phyloP scores from a whole-genome alignment of 2,329 filamentous ascomycete species.

The Aureobasidium subglaciale region DNA sequence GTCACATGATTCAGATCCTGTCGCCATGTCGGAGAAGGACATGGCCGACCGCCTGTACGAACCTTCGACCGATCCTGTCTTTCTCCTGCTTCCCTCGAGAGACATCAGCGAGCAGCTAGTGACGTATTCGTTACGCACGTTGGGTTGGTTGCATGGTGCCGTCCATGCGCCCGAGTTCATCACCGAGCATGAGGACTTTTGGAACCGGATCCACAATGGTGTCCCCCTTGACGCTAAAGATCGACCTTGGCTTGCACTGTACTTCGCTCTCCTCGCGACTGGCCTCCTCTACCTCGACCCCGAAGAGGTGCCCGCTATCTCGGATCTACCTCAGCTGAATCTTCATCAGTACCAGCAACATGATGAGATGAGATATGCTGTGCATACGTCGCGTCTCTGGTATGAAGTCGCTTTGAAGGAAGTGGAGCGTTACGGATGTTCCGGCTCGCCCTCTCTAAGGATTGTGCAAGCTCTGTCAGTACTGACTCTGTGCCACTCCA shows the following conservation, averaged over 20 bases:
- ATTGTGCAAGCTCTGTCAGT: constrained; percentile 12
- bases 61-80: constrained; percentile 12
- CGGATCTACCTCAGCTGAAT: constrained; percentile 10
- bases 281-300: constrained; percentile 12
- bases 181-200: constrained; percentile 10
- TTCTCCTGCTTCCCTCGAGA: constrained; percentile 13
- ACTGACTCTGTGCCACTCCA: constrained; percentile 11
- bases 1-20: not conserved
- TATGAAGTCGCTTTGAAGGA: constrained; percentile 13
- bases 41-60: constrained; percentile 12
- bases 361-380: constrained; percentile 5
- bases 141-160: constrained; percentile 15
- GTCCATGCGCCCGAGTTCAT: constrained; percentile 10
- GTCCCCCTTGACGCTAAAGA: not conserved
- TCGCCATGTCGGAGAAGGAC: constrained; percentile 5
- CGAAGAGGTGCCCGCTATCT: constrained; percentile 5
- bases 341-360: not conserved
- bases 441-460: not conserved
- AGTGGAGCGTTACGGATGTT: constrained; percentile 6
- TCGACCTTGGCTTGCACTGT: constrained; percentile 11
- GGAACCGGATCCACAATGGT: constrained; percentile 10
- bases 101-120: constrained; percentile 3
- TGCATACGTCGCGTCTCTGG: constrained; percentile 13
- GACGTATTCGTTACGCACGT: not conserved
- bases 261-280: constrained; percentile 5